These are phyloP conservation scores for Kwoniella mangroviensis DNA, from an alignment of 768 basidiomycete genomes.

Conservation along the genomic window DNA sequence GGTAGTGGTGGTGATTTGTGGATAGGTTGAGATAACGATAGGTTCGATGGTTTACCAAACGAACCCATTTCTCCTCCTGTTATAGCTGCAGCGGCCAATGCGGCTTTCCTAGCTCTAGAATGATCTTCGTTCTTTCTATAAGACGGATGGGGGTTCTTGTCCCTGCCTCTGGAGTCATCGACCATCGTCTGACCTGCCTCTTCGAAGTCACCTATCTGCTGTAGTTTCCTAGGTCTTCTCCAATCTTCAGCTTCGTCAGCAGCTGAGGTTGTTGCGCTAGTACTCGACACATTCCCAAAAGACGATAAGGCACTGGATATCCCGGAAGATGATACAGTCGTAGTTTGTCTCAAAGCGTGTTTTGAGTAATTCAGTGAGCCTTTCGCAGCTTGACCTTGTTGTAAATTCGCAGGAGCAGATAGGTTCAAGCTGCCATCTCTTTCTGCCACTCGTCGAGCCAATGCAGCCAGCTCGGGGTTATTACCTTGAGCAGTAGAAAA, in stretches of 20 bases:
- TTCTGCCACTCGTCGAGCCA: conserved; percentile 52
- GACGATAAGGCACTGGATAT: conserved; percentile 28
- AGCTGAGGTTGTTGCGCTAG: conserved; percentile 37
- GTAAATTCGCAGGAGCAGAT: conserved; percentile 76
- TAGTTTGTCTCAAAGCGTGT: conserved; percentile 28
- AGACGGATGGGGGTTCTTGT: conserved; percentile 4
- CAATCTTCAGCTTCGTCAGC: conserved; percentile 47
- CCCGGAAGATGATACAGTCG: conserved; percentile 21
- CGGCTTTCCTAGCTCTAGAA: conserved; percentile 40
- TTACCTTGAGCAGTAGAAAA: conserved; percentile 27
- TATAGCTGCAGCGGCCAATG: conserved; percentile 48
- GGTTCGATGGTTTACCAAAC: conserved; percentile 33
- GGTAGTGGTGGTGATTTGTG: not conserved
- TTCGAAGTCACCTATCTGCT: no score
- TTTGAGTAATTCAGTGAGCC: conserved; percentile 66
- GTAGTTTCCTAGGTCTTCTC: conserved; percentile 22
- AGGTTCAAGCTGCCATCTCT: conserved; percentile 60
- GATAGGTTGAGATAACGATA: conserved; percentile 11
- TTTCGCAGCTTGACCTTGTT: conserved; percentile 66
- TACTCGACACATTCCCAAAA: conserved; percentile 35
- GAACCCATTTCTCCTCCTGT: conserved; percentile 44
- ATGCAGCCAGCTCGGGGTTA: conserved; percentile 55
- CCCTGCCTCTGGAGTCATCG: conserved; percentile 10
- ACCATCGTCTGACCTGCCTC: no score
- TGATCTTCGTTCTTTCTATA: conserved; percentile 23